Conservation (phyloP, 148 eudicot genomes). For the Rhododendron molle region DNA sequence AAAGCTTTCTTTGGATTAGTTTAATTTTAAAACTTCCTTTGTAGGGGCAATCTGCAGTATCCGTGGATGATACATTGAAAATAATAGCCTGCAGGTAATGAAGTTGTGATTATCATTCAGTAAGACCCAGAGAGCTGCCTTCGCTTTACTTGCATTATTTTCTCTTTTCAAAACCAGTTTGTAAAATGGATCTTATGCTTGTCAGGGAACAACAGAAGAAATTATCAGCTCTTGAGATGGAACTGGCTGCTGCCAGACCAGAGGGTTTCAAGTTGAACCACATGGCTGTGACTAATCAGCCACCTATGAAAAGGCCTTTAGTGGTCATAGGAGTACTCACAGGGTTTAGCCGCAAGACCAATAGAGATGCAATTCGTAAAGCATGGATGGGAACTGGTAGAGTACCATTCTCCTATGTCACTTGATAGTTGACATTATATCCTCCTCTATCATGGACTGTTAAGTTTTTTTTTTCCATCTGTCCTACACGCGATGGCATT, state of each 20-base stretch:
- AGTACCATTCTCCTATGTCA: constrained; percentile 4
- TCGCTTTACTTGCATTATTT: not conserved
- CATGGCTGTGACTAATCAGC: constrained; percentile 23
- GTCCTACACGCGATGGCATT: not conserved
- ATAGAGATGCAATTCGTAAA: constrained; percentile 78
- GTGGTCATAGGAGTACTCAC: constrained; percentile 74
- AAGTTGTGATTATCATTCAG: not conserved
- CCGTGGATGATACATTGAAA: constrained; percentile 77
- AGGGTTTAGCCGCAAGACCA: constrained; percentile 65
- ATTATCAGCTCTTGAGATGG: constrained; percentile 71
- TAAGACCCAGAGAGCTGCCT: not conserved
- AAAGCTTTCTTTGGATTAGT: not conserved
- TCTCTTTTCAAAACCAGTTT: not conserved
- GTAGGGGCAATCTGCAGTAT: constrained; percentile 64
- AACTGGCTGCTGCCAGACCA: constrained; percentile 59
- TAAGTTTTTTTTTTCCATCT: not conserved
- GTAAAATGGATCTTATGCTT: constrained; percentile 20
- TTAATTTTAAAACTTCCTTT: constrained; percentile 5
- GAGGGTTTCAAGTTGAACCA: constrained; percentile 58
- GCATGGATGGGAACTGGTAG: constrained; percentile 94
- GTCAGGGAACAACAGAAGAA: constrained; percentile 76
- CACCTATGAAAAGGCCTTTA: constrained; percentile 51
- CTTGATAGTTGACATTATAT: not conserved
- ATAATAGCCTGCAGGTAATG: constrained; percentile 76
- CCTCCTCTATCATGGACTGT: not conserved